These are phyloP conservation scores for Torulaspora pretoriensis DNA, from an alignment of 1,139 yeast species.

Conservation along the genomic window DNA sequence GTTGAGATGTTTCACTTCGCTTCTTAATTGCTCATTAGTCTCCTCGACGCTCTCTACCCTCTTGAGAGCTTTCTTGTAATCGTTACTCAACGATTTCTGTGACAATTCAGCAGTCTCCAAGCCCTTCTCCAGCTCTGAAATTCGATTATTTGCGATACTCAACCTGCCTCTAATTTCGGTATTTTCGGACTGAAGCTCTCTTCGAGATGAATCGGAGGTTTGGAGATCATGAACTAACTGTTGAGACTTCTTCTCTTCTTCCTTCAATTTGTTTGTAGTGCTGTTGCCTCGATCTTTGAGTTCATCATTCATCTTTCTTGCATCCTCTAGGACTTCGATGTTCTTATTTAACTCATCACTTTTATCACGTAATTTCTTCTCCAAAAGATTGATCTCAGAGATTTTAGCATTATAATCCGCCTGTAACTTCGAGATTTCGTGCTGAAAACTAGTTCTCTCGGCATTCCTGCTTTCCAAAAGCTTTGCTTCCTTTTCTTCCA, in stretches of 20 bases:
- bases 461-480: conserved; percentile 1
- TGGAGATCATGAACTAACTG: conserved; percentile 1
- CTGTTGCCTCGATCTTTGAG: not conserved
- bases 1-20: not conserved
- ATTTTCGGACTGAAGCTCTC: conserved; percentile 1
- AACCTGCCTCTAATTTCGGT: not conserved
- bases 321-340: not conserved
- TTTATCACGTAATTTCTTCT: not conserved
- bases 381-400: conserved; percentile 1
- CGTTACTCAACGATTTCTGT: not conserved
- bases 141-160: not conserved
- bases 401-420: conserved; percentile 1
- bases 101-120: not conserved
- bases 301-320: not conserved
- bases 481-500: conserved; percentile 10
- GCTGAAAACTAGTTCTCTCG: conserved; percentile 5
- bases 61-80: not conserved
- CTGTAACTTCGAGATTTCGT: conserved; percentile 2
- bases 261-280: not conserved
- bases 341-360: conserved; percentile 1
- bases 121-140: not conserved
- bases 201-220: not conserved
- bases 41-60: not conserved
- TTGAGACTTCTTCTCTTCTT: not conserved
- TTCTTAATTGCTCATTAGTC: not conserved